phyloP scores from a whole-genome alignment of 2,329 filamentous ascomycete genomes.

The Corynespora cassiicola region DNA sequence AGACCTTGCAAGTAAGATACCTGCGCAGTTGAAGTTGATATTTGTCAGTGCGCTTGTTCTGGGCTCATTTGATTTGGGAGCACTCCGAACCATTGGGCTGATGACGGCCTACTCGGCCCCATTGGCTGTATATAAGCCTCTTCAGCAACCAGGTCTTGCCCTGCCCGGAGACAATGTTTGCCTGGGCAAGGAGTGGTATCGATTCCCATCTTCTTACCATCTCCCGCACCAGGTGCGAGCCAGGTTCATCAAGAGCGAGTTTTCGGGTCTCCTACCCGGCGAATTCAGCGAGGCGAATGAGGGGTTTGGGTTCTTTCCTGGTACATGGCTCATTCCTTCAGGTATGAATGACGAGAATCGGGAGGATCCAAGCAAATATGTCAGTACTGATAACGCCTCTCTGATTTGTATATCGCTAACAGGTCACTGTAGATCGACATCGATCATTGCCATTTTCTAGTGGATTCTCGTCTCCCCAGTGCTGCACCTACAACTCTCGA shows the following conservation, averaged over 20 bases:
- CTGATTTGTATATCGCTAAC: neutral
- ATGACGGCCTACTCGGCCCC: constrained; percentile 86
- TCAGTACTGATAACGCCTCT: constrained; percentile 46
- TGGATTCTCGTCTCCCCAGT: constrained; percentile 82
- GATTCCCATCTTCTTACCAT: constrained; percentile 93
- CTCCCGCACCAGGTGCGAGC: constrained; percentile 82
- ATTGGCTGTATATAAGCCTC: constrained; percentile 70
- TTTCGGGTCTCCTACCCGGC: constrained; percentile 85
- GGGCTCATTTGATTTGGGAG: constrained; percentile 68
- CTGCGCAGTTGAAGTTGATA: constrained; percentile 74
- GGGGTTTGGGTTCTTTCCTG: constrained; percentile 76
- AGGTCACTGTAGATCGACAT: constrained; percentile 69
- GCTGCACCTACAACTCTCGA: constrained; percentile 69
- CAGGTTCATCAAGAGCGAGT: constrained; percentile 91
- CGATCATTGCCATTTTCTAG: constrained; percentile 77
- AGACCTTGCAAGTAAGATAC: constrained; percentile 73
- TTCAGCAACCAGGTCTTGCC: constrained; percentile 65
- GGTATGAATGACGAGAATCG: constrained; percentile 93
- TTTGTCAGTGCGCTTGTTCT: constrained; percentile 67
- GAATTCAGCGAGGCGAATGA: constrained; percentile 80
- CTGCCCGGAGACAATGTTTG: constrained; percentile 75
- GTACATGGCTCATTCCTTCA: constrained; percentile 80
- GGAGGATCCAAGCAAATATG: constrained; percentile 88
- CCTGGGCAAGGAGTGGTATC: constrained; percentile 97
- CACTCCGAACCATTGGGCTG: constrained; percentile 77